Conservation (phyloP, 768 basidiomycete species). For the Russula virescens region DNA sequence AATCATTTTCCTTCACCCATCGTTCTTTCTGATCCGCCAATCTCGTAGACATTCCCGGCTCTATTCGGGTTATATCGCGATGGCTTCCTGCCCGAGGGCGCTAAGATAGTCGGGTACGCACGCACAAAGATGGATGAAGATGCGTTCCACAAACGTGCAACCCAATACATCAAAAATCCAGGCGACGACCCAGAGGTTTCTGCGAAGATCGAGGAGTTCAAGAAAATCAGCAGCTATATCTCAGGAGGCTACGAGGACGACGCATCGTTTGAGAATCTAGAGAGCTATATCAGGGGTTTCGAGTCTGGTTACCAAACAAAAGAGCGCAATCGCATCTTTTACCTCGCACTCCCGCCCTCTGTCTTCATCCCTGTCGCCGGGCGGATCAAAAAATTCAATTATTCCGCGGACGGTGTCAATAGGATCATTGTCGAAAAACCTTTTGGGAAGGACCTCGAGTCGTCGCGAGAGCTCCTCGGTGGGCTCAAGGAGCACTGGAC, state of each 20-base stretch:
- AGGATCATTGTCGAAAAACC: constrained; percentile 98
- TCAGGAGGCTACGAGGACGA: constrained; percentile 86
- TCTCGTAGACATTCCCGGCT: constrained; percentile 82
- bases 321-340: constrained; percentile 82
- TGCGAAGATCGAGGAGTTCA: constrained; percentile 76
- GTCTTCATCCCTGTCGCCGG: constrained; percentile 90
- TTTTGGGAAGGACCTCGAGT: constrained; percentile 91
- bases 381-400: constrained; percentile 78
- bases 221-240: constrained; percentile 71
- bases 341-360: constrained; percentile 94
- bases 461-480: constrained; percentile 69
- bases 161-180: constrained; percentile 78
- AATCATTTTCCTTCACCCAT: background rate
- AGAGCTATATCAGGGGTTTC: constrained; percentile 68
- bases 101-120: constrained; percentile 94
- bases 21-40: constrained; percentile 4
- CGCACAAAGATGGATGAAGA: constrained; percentile 87
- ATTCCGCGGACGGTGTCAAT: constrained; percentile 66
- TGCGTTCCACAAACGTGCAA: constrained; percentile 81
- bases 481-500: constrained; percentile 84
- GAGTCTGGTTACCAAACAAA: constrained; percentile 63
- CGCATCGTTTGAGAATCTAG: constrained; percentile 70
- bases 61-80: constrained; percentile 84
- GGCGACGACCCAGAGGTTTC: constrained; percentile 55
- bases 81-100: constrained; percentile 72